Conservation (phyloP, 106 monocot genomes). For the Phalaenopsis equestris region DNA sequence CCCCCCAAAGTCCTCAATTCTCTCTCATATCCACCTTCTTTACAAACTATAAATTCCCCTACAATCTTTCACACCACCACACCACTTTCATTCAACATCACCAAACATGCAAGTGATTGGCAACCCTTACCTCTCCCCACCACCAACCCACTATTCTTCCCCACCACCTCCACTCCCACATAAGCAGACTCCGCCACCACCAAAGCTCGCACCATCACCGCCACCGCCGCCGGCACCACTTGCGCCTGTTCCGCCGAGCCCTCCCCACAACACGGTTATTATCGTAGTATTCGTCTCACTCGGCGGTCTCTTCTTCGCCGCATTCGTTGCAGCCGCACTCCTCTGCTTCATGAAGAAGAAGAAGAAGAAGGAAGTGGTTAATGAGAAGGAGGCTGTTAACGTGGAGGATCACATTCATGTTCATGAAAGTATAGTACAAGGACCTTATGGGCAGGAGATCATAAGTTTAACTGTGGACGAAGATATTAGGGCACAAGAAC, state of each 20-base stretch:
- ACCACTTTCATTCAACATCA: not conserved
- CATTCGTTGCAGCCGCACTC: conserved; percentile 45
- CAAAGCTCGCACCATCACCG: conserved; percentile 6
- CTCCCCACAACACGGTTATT: conserved; percentile 41
- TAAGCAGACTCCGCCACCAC: conserved; percentile 10
- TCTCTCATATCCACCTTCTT: not conserved
- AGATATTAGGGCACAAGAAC: conserved; percentile 37
- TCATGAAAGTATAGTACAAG: conserved; percentile 36
- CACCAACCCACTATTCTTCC: not conserved
- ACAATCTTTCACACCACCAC: not conserved
- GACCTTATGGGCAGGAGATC: conserved; percentile 36
- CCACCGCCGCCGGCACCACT: conserved; percentile 17
- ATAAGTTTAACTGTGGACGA: conserved; percentile 37
- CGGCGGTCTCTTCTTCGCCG: conserved; percentile 62
- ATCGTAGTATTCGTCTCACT: conserved; percentile 52
- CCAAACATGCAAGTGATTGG: not conserved
- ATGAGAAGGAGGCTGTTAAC: conserved; percentile 24
- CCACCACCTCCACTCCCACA: not conserved
- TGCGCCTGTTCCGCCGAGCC: conserved; percentile 19
- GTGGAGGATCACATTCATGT: conserved; percentile 45
- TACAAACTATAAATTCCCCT: not conserved
- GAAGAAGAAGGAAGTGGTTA: conserved; percentile 35
- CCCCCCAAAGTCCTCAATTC: not conserved
- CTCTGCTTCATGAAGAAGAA: conserved; percentile 55
- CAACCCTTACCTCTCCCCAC: conserved; percentile 16